Conservation (phyloP, 176 grass and related monocot genomes). For the Olyra latifolia region DNA sequence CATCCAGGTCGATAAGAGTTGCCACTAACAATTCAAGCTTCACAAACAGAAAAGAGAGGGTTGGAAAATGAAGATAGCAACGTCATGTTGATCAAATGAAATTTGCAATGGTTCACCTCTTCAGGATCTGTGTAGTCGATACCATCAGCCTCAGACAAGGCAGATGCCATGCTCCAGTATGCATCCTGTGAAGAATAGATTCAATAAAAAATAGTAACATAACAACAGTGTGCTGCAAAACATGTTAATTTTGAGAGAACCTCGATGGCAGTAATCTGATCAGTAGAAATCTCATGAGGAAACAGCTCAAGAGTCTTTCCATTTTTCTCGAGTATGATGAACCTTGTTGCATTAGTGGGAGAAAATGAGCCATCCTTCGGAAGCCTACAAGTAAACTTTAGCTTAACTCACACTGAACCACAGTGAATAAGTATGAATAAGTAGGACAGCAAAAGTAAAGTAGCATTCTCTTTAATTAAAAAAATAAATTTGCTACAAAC, state of each 20-base stretch:
- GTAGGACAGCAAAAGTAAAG: slow-evolving; percentile 10
- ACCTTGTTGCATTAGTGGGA: slow-evolving; percentile 47
- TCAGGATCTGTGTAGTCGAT: slow-evolving; percentile 96
- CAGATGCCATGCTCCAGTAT: slow-evolving; percentile 90
- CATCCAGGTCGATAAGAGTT: slow-evolving; percentile 95
- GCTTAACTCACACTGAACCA: slow-evolving; percentile 8
- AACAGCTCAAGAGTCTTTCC: slow-evolving; percentile 80
- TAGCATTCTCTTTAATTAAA: background rate
- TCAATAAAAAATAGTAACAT: background rate
- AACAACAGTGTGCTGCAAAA: background rate
- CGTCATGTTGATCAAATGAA: background rate
- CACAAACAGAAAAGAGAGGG: slow-evolving; percentile 36
- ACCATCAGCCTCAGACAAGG: slow-evolving; percentile 92
- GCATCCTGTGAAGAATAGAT: slow-evolving; percentile 59
- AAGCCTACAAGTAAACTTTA: slow-evolving; percentile 44
- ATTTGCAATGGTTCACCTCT: slow-evolving; percentile 54
- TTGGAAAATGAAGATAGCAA: slow-evolving; percentile 11
- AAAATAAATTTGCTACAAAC: background rate
- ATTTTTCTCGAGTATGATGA: slow-evolving; percentile 89
- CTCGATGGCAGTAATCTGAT: slow-evolving; percentile 88
- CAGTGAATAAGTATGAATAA: no score
- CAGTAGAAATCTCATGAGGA: slow-evolving; percentile 65
- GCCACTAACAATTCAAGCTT: slow-evolving; percentile 94
- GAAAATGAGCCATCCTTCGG: slow-evolving; percentile 50
- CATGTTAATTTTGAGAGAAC: slow-evolving; percentile 45